Conservation (phyloP, 2,329 filamentous ascomycete genomes). For the Pseudocercospora cruenta region DNA sequence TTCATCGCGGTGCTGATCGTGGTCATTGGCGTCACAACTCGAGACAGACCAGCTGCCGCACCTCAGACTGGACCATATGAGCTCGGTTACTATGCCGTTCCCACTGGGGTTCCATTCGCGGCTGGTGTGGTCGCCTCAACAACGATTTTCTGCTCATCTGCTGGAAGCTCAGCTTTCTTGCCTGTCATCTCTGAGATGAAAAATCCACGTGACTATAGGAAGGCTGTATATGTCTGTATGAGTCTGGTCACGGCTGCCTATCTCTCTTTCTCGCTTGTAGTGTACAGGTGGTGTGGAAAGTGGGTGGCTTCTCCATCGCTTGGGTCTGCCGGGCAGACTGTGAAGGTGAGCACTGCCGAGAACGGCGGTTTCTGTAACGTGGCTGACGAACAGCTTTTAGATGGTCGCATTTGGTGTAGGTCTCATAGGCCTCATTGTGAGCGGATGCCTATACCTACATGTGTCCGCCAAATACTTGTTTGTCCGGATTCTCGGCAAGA, state of each 20-base stretch:
- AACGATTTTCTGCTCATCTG: constrained; percentile 63
- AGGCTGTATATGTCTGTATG: constrained; percentile 64
- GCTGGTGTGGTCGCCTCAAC: constrained; percentile 61
- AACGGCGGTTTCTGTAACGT: no score
- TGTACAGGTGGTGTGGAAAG: constrained; percentile 64
- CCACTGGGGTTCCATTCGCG: constrained; percentile 57
- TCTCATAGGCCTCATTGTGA: constrained; percentile 58
- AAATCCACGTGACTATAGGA: constrained; percentile 62
- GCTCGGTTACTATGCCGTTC: constrained; percentile 61
- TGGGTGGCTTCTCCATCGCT: constrained; percentile 66
- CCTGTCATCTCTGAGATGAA: constrained; percentile 69
- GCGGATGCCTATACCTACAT: constrained; percentile 51
- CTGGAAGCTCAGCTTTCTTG: constrained; percentile 62
- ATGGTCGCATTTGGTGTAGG: constrained; percentile 59
- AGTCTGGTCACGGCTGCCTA: constrained; percentile 61
- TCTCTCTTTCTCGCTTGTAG: constrained; percentile 61
- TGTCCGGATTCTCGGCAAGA: constrained; percentile 57
- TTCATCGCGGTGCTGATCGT: constrained; percentile 57
- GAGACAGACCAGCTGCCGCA: constrained; percentile 62
- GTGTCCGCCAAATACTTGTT: constrained; percentile 60
- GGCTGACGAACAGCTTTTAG: neutral
- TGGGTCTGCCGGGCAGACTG: constrained; percentile 60
- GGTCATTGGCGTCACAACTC: constrained; percentile 56
- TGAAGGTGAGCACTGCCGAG: constrained; percentile 52
- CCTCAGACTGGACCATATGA: constrained; percentile 63